phyloP scores from a whole-genome alignment of 768 basidiomycete genomes.

The Tylopilus intermedius region DNA sequence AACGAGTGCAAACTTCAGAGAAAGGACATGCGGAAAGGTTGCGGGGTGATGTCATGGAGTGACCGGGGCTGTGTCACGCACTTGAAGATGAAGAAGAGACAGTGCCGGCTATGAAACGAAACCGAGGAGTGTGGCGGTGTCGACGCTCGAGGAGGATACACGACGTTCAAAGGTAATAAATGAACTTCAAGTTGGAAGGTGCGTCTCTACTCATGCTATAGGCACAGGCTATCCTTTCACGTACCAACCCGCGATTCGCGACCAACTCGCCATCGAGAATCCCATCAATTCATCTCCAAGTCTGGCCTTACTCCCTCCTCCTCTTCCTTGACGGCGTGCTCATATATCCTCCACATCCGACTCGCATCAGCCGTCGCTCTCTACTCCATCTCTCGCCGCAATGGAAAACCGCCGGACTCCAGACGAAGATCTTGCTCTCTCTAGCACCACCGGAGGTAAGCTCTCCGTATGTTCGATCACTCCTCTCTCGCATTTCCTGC shows the following conservation, averaged over 20 bases:
- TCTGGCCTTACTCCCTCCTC: not conserved
- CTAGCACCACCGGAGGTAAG: constrained; percentile 26
- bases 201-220: not conserved
- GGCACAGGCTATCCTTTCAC: not conserved
- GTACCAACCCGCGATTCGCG: not conserved
- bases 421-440: constrained; percentile 10
- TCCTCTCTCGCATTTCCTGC: constrained; percentile 11
- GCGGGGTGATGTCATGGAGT: not conserved
- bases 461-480: constrained; percentile 12
- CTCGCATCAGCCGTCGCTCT: not conserved
- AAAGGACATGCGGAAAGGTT: not conserved
- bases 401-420: constrained; percentile 23
- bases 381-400: constrained; percentile 9
- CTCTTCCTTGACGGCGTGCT: not conserved
- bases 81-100: no score
- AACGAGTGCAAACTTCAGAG: not conserved
- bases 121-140: constrained; percentile 1
- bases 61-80: no score
- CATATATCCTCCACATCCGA: not conserved
- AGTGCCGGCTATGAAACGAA: not conserved
- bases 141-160: not conserved
- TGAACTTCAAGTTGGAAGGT: not conserved
- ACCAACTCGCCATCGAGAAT: constrained; percentile 20
- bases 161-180: not conserved
- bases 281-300: constrained; percentile 3